These are phyloP conservation scores for Myxozyma neglecta DNA, from an alignment of 805 yeast species.

Conservation along the genomic window DNA sequence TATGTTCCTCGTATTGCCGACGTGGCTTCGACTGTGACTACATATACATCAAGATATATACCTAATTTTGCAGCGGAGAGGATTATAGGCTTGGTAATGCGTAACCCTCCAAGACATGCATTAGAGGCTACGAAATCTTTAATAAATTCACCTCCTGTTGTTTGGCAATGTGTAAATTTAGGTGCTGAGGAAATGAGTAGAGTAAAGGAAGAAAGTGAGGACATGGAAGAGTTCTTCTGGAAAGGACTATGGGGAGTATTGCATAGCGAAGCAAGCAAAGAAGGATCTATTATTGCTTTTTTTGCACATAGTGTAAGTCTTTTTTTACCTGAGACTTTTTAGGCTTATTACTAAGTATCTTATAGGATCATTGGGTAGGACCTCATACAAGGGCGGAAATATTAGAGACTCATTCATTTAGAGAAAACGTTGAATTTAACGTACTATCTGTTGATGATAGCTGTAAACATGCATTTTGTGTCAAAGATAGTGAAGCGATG, in stretches of 20 bases:
- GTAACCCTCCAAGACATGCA: conserved; percentile 39
- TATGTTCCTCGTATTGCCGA: conserved; percentile 31
- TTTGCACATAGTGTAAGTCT: conserved; percentile 23
- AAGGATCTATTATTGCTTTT: conserved; percentile 13
- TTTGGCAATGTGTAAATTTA: conserved; percentile 56
- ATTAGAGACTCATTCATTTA: conserved; percentile 43
- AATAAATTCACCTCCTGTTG: conserved; percentile 46
- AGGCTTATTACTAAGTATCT: conserved; percentile 37
- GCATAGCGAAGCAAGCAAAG: neutral
- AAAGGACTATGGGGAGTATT: conserved; percentile 43
- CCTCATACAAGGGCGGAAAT: conserved; percentile 51
- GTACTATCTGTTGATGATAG: conserved; percentile 43
- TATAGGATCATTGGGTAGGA: conserved; percentile 69
- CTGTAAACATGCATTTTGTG: conserved; percentile 62
- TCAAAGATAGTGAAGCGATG: conserved; percentile 51
- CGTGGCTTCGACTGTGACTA: conserved; percentile 39
- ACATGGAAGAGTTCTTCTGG: conserved; percentile 47
- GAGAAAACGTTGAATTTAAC: conserved; percentile 38
- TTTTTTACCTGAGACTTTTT: neutral
- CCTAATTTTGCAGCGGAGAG: conserved; percentile 36
- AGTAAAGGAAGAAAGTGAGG: conserved; percentile 48
- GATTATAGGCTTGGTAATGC: conserved; percentile 39
- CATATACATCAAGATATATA: conserved; percentile 9
- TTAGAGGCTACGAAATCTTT: conserved; percentile 48
- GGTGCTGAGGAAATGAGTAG: conserved; percentile 60